Evolutionary conservation across 768 basidiomycete species (phyloP).

Genomic region (Auricularia sp.): DNA sequence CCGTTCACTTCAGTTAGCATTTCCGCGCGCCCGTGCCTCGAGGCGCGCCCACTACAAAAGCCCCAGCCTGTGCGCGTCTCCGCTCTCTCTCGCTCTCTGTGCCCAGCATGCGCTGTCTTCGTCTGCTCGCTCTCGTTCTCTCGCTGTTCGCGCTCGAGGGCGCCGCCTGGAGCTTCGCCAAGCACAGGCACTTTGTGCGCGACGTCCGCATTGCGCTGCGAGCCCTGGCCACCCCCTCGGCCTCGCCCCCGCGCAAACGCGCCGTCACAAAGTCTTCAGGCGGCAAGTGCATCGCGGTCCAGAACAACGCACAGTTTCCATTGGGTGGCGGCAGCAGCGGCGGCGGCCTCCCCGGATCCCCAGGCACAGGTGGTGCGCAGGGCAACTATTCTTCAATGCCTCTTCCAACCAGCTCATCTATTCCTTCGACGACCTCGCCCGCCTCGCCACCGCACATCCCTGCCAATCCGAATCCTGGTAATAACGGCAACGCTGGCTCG

Average conservation of each 20-base stretch:
- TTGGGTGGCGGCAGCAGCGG: conserved; percentile 26
- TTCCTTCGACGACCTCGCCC: neutral
- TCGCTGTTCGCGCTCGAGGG: neutral
- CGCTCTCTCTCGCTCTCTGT: neutral
- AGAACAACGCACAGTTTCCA: conserved; percentile 18
- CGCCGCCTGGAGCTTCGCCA: neutral
- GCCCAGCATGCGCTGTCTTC: neutral
- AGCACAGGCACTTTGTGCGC: conserved; percentile 31
- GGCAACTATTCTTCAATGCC: too few relatives aligned
- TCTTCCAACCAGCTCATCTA: neutral
- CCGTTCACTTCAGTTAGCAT: too few relatives aligned
- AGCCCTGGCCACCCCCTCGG: conserved; percentile 31
- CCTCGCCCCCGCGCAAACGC: neutral
- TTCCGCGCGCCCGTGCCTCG: too few relatives aligned
- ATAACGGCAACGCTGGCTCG: conserved; percentile 13
- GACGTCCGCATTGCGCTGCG: conserved; percentile 61
- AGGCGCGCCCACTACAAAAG: too few relatives aligned
- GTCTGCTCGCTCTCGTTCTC: neutral
- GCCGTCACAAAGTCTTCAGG: neutral
- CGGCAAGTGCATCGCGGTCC: neutral
- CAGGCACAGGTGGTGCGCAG: neutral
- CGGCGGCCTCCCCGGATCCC: conserved; percentile 8
- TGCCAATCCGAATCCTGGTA: neutral
- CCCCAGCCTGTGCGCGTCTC: neutral
- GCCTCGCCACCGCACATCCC: neutral